Conservation (phyloP, 345 rosid species). For the Aquilaria sinensis region DNA sequence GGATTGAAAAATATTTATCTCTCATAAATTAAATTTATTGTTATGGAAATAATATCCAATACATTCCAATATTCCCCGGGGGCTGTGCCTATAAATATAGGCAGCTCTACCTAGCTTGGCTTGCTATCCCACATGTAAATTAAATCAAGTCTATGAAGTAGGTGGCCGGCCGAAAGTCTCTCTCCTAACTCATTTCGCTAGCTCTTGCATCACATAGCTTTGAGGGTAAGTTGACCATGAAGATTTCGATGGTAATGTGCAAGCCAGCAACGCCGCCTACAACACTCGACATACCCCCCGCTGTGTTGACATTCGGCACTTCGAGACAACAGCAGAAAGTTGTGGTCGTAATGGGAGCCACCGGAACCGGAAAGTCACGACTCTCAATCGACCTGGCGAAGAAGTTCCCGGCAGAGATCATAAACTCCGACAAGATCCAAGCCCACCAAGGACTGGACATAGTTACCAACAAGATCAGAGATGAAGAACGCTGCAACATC, state of each 20-base stretch:
- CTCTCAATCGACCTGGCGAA: conserved; percentile 66
- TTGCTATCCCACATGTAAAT: no score
- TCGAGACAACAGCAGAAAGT: conserved; percentile 38
- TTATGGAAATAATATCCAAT: no score
- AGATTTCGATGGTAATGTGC: conserved; percentile 13
- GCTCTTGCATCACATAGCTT: no score
- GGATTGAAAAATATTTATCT: no score
- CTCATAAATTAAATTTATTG: no score
- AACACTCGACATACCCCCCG: conserved; percentile 10
- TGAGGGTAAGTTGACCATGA: conserved; percentile 2
- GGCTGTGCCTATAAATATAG: no score
- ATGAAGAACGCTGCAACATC: conserved; percentile 40
- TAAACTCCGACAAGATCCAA: conserved; percentile 74
- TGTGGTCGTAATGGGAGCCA: conserved; percentile 57
- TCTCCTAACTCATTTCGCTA: no score
- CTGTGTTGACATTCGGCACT: conserved; percentile 14
- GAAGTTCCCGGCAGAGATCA: conserved; percentile 49
- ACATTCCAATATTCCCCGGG: no score
- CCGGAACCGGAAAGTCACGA: conserved; percentile 74
- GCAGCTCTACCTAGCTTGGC: no score
- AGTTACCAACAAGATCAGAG: conserved; percentile 41
- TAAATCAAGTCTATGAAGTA: no score
- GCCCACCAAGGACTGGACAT: conserved; percentile 38
- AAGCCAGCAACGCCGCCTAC: conserved; percentile 12
- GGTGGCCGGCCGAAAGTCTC: no score